These are phyloP conservation scores for Ormosia semicastrata DNA, from an alignment of 306 rosid genomes.

Conservation along the genomic window DNA sequence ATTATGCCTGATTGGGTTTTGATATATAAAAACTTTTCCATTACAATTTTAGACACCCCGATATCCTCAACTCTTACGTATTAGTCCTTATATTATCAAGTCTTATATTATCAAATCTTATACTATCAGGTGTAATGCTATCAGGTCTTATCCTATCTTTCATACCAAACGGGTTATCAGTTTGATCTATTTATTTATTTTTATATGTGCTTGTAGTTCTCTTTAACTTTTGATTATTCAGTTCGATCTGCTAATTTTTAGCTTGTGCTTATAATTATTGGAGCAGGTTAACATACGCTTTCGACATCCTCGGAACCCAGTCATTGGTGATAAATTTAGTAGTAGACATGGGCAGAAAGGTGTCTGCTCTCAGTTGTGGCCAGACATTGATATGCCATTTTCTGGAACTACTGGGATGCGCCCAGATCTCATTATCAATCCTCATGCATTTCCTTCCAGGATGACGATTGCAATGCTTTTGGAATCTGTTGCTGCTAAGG, in stretches of 20 bases:
- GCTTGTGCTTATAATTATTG: slow-evolving; percentile 5
- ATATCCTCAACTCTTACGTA: too few species aligned
- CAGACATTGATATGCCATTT: slow-evolving; percentile 98
- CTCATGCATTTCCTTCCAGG: slow-evolving; percentile 99
- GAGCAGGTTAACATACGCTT: slow-evolving; percentile 86
- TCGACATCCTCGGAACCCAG: slow-evolving; percentile 88
- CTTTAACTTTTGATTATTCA: neutral
- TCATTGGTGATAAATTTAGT: slow-evolving; percentile 97
- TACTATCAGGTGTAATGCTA: too few species aligned
- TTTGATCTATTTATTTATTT: neutral
- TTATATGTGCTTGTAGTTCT: neutral
- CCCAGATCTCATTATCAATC: slow-evolving; percentile 97
- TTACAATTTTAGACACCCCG: too few species aligned
- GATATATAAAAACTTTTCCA: too few species aligned
- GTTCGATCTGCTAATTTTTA: slow-evolving; percentile 4
- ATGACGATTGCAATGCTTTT: slow-evolving; percentile 99
- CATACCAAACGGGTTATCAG: neutral
- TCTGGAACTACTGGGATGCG: slow-evolving; percentile 93
- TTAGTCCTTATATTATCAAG: too few species aligned
- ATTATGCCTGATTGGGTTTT: too few species aligned
- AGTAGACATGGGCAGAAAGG: slow-evolving; percentile 99
- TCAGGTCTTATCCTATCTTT: too few species aligned
- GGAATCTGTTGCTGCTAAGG: slow-evolving; percentile 99
- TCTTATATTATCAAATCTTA: too few species aligned
- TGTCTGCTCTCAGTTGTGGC: slow-evolving; percentile 99